Evolutionary conservation across 1,284 basidiomycete genomes (phyloP).

Genomic region (Malassezia sp.): DNA sequence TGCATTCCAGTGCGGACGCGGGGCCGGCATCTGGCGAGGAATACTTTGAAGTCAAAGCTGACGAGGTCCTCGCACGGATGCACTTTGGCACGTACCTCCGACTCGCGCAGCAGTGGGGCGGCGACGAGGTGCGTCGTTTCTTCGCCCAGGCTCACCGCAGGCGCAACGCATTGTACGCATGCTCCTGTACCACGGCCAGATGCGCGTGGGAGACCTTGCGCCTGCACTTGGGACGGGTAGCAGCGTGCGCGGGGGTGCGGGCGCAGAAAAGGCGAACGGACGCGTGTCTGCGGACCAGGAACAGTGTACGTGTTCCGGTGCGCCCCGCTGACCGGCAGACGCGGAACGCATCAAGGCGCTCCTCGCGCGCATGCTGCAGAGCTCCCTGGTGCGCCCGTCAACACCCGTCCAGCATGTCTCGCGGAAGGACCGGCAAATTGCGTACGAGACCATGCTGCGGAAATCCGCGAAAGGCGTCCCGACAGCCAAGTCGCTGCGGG

Average conservation of each 20-base stretch:
- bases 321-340: too few relatives aligned
- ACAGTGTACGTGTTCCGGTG: too few relatives aligned
- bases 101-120: conserved; percentile 64
- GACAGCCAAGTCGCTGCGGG: conserved; percentile 46
- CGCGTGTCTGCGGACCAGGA: too few relatives aligned
- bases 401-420: conserved; percentile 46
- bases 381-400: conserved; percentile 26
- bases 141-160: conserved; percentile 51
- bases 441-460: conserved; percentile 30
- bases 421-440: conserved; percentile 39
- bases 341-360: neutral
- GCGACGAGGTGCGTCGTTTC: conserved; percentile 54
- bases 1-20: conserved; percentile 32
- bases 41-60: conserved; percentile 47
- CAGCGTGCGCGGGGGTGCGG: too few relatives aligned
- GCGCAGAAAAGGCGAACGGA: too few relatives aligned
- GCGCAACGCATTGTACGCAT: conserved; percentile 49
- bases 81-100: conserved; percentile 56
- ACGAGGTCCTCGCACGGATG: conserved; percentile 42
- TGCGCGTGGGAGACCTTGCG: conserved; percentile 63
- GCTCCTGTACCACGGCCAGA: conserved; percentile 73
- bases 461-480: conserved; percentile 42
- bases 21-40: conserved; percentile 27
- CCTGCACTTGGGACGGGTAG: conserved; percentile 32
- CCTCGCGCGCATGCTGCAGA: conserved; percentile 6